These are phyloP conservation scores for Umbelopsis vinacea DNA, from an alignment of 192 early-diverging fungal genomes.

Conservation along the genomic window DNA sequence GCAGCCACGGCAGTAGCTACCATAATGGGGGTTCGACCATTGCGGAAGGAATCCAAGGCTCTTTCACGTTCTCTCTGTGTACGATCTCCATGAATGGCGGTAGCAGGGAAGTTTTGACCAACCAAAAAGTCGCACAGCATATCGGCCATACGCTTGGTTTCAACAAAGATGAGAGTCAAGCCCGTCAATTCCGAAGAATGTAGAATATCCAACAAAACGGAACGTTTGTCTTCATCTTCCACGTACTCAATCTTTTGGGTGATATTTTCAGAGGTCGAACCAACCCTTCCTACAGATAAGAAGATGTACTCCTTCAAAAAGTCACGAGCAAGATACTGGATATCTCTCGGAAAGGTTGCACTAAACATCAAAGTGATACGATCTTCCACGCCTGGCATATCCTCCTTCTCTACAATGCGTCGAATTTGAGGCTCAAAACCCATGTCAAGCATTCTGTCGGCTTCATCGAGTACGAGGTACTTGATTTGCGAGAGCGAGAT, in stretches of 20 bases:
- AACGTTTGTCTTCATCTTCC: conserved; percentile 93
- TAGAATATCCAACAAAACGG: conserved; percentile 84
- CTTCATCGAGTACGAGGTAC: conserved; percentile 94
- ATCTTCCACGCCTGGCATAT: conserved; percentile 74
- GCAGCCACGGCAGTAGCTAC: conserved; percentile 98
- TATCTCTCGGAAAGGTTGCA: conserved; percentile 90
- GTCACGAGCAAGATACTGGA: conserved; percentile 85
- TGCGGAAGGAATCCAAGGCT: conserved; percentile 86
- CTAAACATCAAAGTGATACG: conserved; percentile 96
- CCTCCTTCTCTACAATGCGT: conserved; percentile 83
- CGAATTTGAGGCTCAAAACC: conserved; percentile 94
- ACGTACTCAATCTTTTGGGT: conserved; percentile 93
- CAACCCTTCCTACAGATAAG: conserved; percentile 91
- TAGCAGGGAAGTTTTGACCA: conserved; percentile 81
- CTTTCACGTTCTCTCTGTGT: conserved; percentile 95
- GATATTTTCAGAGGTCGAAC: conserved; percentile 95
- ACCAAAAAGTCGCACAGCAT: conserved; percentile 83
- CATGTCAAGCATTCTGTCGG: conserved; percentile 97
- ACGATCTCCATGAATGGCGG: conserved; percentile 96
- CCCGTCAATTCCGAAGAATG: conserved; percentile 55
- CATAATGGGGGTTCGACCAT: conserved; percentile 81
- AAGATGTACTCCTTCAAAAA: conserved; percentile 87
- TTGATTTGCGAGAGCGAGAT: conserved; percentile 78
- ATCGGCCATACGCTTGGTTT: conserved; percentile 96
- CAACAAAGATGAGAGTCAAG: conserved; percentile 94